Percentiles rank a stretch among this genome's conserved stretches.
Conservation (phyloP, 176 grass and related monocot species). For the Phragmites australis region DNA sequence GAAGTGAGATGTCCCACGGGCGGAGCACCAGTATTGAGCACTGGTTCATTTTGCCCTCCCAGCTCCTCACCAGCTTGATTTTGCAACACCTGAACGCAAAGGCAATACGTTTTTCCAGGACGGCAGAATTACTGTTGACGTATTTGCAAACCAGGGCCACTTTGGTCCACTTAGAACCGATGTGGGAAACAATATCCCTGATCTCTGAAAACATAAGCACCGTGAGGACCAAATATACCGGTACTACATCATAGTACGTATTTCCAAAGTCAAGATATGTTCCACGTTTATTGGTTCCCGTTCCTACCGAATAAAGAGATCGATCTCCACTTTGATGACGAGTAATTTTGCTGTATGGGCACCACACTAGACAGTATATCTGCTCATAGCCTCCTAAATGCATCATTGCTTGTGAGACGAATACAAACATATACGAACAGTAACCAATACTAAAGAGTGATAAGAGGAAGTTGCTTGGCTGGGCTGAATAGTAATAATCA, state of each 20-base stretch:
- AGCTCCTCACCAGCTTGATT: background rate
- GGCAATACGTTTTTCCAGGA: background rate
- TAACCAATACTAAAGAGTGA: conserved; percentile 4
- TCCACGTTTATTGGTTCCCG: no score
- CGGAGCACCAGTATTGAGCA: background rate
- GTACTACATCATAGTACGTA: background rate
- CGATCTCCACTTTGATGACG: background rate
- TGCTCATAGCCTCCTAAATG: no score
- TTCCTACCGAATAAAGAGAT: no score
- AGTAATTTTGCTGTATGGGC: no score
- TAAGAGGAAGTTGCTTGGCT: background rate
- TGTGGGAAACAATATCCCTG: background rate
- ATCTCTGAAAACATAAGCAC: background rate
- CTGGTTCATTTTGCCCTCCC: conserved; percentile 5
- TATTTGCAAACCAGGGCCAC: background rate
- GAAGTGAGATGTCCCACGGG: background rate
- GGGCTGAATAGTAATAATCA: conserved; percentile 24
- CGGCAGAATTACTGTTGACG: no score
- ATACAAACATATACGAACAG: no score
- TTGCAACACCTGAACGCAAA: background rate
- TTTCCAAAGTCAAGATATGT: background rate
- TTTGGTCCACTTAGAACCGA: conserved; percentile 20
- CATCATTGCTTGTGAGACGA: no score
- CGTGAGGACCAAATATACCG: background rate
- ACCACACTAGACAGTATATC: no score